These are phyloP conservation scores for Nannizziopsis arthrosporioides DNA, from an alignment of 2,329 filamentous ascomycete genomes.

Conservation along the genomic window DNA sequence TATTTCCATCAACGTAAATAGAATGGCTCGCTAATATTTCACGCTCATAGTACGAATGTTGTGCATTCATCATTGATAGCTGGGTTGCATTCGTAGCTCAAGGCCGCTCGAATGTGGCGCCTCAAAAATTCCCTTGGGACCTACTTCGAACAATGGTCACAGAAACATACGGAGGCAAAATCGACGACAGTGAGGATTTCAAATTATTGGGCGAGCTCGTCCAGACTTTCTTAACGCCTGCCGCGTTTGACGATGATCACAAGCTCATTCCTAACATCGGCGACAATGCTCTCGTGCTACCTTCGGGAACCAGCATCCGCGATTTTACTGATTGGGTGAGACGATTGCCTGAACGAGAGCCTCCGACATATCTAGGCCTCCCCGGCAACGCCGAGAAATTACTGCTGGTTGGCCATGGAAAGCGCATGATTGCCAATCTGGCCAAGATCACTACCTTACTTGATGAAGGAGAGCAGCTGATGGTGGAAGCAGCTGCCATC, in stretches of 20 bases:
- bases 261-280: conserved; percentile 63
- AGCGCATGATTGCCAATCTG: conserved; percentile 71
- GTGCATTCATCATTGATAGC: conserved; percentile 84
- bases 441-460: conserved; percentile 74
- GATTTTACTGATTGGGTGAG: conserved; percentile 91
- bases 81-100: conserved; percentile 79
- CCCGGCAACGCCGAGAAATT: conserved; percentile 96
- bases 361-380: conserved; percentile 84
- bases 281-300: conserved; percentile 57
- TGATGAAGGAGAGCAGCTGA: conserved; percentile 86
- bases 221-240: conserved; percentile 63
- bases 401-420: conserved; percentile 75
- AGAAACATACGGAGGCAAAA: conserved; percentile 96
- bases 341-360: conserved; percentile 82
- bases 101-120: conserved; percentile 83
- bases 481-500: conserved; percentile 48
- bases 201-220: conserved; percentile 61
- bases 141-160: conserved; percentile 83
- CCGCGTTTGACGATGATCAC: conserved; percentile 86
- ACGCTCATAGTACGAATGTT: conserved; percentile 73
- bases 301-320: conserved; percentile 65
- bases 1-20: conserved; percentile 20
- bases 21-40: neutral
- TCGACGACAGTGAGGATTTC: conserved; percentile 84
- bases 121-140: conserved; percentile 89